These are phyloP conservation scores for Citrus sinensis DNA, from an alignment of 345 rosid genomes.

Conservation along the genomic window DVS_A1.0 CM039162.1:17987501-17988000, in stretches of 20 bases:
- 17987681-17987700: constrained; percentile 83
- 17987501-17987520: constrained; percentile 99
- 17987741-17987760: constrained; percentile 91
- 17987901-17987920: constrained; percentile 87
- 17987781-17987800: constrained; percentile 67
- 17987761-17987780: constrained; percentile 99
- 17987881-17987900: constrained; percentile 82
- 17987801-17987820: constrained; percentile 84
- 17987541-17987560: constrained; percentile 74
- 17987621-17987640: constrained; percentile 81
- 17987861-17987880: constrained; percentile 86
- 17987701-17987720: constrained; percentile 94
- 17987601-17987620: constrained; percentile 95
- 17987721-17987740: constrained; percentile 99
- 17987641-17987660: constrained; percentile 97
- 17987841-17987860: constrained; percentile 80
- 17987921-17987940: constrained; percentile 60
- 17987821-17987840: constrained; percentile 77
- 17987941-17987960: constrained; percentile 58
- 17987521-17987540: constrained; percentile 95
- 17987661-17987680: constrained; percentile 99
- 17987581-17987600: constrained; percentile 94
- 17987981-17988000: constrained; percentile 80
- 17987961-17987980: constrained; percentile 78
- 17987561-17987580: constrained; percentile 81